Evolutionary conservation across 306 rosid species (phyloP).

Genomic region (Boehmeria nivea): DNA sequence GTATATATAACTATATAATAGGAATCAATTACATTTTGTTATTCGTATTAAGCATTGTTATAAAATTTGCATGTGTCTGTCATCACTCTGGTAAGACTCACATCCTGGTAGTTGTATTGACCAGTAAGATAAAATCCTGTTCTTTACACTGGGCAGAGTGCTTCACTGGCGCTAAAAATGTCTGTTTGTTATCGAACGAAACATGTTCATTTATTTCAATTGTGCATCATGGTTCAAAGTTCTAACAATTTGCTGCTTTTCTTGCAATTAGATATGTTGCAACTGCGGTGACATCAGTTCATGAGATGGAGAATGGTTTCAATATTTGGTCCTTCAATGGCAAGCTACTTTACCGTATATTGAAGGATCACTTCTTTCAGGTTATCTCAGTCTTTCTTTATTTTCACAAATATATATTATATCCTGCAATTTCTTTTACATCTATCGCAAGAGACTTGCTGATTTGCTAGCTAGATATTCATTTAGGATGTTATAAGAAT

Average conservation of each 20-base stretch:
- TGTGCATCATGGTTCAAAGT: no score
- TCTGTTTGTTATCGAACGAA: not conserved
- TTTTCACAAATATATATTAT: not conserved
- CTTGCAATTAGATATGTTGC: conserved; percentile 65
- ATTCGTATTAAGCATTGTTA: no score
- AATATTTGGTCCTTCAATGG: conserved; percentile 90
- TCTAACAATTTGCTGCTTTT: not conserved
- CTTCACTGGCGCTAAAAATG: not conserved
- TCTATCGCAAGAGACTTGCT: no score
- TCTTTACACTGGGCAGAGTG: no score
- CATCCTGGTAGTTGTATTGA: no score
- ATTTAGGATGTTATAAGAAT: no score
- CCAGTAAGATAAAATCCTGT: no score
- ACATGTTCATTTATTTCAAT: not conserved
- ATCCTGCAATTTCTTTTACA: no score
- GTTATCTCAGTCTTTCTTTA: conserved; percentile 30
- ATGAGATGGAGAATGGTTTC: conserved; percentile 96
- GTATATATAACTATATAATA: not conserved
- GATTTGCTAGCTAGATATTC: no score
- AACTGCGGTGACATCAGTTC: conserved; percentile 85
- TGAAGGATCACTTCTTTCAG: conserved; percentile 88
- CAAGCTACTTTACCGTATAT: conserved; percentile 66
- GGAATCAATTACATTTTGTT: no score
- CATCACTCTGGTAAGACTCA: not conserved
- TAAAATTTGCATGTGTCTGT: no score